Evolutionary conservation across 108 stramenopile species (phyloP).

Genomic region (Craspedostauros australis): DNA sequence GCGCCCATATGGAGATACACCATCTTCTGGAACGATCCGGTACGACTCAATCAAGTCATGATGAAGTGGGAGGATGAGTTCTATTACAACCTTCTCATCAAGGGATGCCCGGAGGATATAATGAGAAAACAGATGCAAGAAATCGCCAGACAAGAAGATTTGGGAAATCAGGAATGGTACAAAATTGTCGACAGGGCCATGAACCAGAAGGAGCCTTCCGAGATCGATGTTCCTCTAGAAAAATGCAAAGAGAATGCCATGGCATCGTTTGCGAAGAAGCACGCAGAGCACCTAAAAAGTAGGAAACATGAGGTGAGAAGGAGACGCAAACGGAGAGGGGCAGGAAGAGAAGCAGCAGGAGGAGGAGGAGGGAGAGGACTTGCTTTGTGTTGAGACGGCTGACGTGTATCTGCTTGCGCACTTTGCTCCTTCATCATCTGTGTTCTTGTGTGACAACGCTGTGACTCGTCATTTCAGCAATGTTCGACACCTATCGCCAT

Average conservation of each 20-base stretch:
- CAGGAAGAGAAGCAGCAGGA: slow-evolving; percentile 2
- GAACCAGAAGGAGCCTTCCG: background rate
- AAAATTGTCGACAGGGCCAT: background rate
- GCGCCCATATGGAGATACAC: slow-evolving; percentile 45
- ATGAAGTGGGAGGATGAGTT: slow-evolving; percentile 13
- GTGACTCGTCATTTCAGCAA: background rate
- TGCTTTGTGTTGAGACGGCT: slow-evolving; percentile 6
- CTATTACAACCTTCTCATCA: slow-evolving; percentile 26
- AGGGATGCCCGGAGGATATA: slow-evolving; percentile 5
- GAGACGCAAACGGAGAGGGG: background rate
- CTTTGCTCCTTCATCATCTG: too few relatives aligned
- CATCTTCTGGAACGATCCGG: slow-evolving; percentile 52
- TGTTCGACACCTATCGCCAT: slow-evolving; percentile 1
- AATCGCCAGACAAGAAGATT: background rate
- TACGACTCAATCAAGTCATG: slow-evolving; percentile 32
- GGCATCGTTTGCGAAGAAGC: slow-evolving; percentile 22
- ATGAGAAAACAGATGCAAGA: background rate
- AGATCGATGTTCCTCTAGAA: background rate
- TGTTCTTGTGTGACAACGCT: background rate
- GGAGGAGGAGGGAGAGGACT: background rate
- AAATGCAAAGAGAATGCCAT: slow-evolving; percentile 39
- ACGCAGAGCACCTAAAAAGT: slow-evolving; percentile 31
- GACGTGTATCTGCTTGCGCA: background rate
- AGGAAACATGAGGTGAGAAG: too few relatives aligned
- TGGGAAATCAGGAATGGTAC: background rate